Evolutionary conservation across 2,329 filamentous ascomycete genomes (phyloP).

Genomic region (Didymosphaeria variabile): DNA sequence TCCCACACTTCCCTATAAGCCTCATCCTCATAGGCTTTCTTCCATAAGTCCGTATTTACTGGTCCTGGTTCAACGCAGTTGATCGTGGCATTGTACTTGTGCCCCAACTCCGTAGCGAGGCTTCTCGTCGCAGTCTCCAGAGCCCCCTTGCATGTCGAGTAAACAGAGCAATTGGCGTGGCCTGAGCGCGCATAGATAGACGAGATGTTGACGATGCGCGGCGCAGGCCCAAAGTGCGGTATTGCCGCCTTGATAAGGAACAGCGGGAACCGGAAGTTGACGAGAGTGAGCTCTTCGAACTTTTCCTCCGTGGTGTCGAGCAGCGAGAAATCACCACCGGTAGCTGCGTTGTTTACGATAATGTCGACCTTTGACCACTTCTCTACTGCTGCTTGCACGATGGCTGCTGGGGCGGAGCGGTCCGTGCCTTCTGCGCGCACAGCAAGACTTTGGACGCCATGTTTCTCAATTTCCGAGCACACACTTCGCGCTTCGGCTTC

Average conservation of each 20-base stretch:
- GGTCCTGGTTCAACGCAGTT: slow-evolving; percentile 67
- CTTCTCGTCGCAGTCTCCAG: slow-evolving; percentile 58
- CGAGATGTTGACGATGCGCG: slow-evolving; percentile 64
- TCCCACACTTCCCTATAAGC: slow-evolving; percentile 58
- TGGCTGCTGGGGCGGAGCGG: slow-evolving; percentile 33
- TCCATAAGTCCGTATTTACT: slow-evolving; percentile 61
- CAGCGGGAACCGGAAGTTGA: slow-evolving; percentile 62
- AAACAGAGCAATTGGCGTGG: slow-evolving; percentile 56
- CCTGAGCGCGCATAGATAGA: slow-evolving; percentile 59
- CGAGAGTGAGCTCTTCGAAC: slow-evolving; percentile 59
- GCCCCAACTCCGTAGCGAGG: slow-evolving; percentile 65
- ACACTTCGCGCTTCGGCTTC: slow-evolving; percentile 33
- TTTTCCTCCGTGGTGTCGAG: slow-evolving; percentile 55
- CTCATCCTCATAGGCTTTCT: slow-evolving; percentile 47
- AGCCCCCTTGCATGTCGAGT: slow-evolving; percentile 64
- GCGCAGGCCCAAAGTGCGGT: slow-evolving; percentile 54
- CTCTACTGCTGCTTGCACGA: slow-evolving; percentile 34
- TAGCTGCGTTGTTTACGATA: slow-evolving; percentile 46
- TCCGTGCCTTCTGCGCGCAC: slow-evolving; percentile 46
- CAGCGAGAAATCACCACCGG: slow-evolving; percentile 18
- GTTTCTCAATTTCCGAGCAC: slow-evolving; percentile 31
- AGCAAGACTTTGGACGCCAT: slow-evolving; percentile 31
- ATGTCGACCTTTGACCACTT: slow-evolving; percentile 41
- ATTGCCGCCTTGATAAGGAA: slow-evolving; percentile 61
- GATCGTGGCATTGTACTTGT: slow-evolving; percentile 61